These are phyloP conservation scores for Medicago arabica DNA, from an alignment of 306 rosid genomes.

Conservation along the genomic window DNA sequence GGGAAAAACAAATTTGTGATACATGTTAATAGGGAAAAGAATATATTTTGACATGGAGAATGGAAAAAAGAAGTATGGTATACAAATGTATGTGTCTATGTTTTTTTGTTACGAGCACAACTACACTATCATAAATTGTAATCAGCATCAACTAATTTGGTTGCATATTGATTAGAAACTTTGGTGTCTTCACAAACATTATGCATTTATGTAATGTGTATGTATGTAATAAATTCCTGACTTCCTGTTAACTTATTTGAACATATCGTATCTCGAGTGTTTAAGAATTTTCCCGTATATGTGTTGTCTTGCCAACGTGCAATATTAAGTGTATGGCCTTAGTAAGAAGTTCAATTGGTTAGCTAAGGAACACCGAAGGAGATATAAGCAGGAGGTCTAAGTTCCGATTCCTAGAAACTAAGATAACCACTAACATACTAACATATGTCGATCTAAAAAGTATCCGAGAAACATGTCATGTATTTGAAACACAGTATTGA, in stretches of 20 bases:
- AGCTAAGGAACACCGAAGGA: too few relatives aligned
- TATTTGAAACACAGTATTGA: neutral
- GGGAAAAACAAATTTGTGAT: neutral
- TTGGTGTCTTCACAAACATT: neutral
- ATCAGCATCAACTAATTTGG: neutral
- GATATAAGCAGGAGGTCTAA: too few relatives aligned
- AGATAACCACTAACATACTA: too few relatives aligned
- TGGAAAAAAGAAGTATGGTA: neutral
- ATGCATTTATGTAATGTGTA: neutral
- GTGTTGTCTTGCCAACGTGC: neutral
- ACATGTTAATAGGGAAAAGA: neutral
- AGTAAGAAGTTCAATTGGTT: too few relatives aligned
- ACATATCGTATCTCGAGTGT: neutral
- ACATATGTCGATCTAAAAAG: too few relatives aligned
- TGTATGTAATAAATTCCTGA: neutral
- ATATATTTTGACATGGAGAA: too few relatives aligned
- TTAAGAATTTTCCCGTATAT: neutral
- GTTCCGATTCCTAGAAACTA: too few relatives aligned
- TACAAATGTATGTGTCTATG: neutral
- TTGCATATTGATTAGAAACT: neutral
- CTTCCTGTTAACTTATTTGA: neutral
- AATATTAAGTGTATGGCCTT: neutral
- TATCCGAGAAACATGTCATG: neutral
- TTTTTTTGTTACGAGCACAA: neutral
- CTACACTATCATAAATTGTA: neutral